Conservation (phyloP, 2,329 filamentous ascomycete species). For the Diplodia mutila region DNA sequence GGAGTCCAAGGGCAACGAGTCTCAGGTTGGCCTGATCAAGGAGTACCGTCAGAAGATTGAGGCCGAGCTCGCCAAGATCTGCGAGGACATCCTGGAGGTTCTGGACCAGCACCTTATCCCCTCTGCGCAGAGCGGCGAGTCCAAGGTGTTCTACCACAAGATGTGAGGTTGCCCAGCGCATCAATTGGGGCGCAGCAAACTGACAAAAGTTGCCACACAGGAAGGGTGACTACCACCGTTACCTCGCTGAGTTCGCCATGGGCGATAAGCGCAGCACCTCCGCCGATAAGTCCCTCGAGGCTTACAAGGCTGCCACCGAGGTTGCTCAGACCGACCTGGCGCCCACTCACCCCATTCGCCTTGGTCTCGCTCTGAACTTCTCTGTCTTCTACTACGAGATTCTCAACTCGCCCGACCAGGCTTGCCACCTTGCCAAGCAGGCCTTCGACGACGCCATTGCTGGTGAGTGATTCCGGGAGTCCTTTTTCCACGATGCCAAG, state of each 20-base stretch:
- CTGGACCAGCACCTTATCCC: constrained; percentile 92
- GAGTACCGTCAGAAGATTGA: constrained; percentile 99
- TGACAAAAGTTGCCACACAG: constrained; percentile 49
- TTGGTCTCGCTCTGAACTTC: constrained; percentile 98
- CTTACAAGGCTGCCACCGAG: constrained; percentile 98
- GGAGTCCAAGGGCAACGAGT: constrained; percentile 96
- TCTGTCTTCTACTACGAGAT: constrained; percentile 99
- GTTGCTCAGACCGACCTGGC: constrained; percentile 97
- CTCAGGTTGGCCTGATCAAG: constrained; percentile 91
- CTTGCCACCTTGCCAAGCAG: constrained; percentile 98
- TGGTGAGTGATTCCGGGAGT: constrained; percentile 25
- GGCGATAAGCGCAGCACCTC: constrained; percentile 91
- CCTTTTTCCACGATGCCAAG: not conserved
- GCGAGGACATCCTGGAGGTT: constrained; percentile 95
- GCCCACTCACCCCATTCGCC: constrained; percentile 96
- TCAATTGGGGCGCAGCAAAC: not conserved
- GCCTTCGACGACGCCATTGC: constrained; percentile 98
- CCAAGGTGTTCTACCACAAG: constrained; percentile 99
- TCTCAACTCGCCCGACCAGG: constrained; percentile 94
- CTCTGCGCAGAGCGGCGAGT: constrained; percentile 94
- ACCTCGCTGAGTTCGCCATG: constrained; percentile 89
- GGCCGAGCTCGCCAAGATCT: constrained; percentile 94
- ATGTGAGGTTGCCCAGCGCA: constrained; percentile 66
- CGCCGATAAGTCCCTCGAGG: constrained; percentile 86
- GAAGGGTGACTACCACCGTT: constrained; percentile 98